A percentile compares a stretch with the other conserved stretches of the same genome.
Evolutionary conservation across 768 basidiomycete species (phyloP).

Genomic region (Naganishia antarctica): DNA sequence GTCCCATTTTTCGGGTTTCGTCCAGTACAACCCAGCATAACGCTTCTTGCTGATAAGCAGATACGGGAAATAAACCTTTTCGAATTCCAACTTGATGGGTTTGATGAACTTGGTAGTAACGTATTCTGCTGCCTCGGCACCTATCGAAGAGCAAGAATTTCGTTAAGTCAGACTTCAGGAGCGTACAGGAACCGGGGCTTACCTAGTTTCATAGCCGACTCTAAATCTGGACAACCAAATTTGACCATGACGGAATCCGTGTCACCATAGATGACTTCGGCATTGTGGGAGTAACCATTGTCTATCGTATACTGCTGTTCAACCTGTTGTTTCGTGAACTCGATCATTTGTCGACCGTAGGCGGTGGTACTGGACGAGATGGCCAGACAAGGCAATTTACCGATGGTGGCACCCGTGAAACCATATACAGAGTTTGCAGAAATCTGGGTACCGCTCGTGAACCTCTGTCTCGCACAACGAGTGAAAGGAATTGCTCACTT

Average conservation of each 20-base stretch:
- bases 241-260: slow-evolving; percentile 99
- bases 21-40: slow-evolving; percentile 98
- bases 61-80: slow-evolving; percentile 98
- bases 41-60: slow-evolving; percentile 97
- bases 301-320: slow-evolving; percentile 77
- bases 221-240: slow-evolving; percentile 84
- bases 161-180: neutral
- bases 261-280: slow-evolving; percentile 95
- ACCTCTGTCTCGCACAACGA: neutral
- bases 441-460: slow-evolving; percentile 58
- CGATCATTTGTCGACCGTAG: slow-evolving; percentile 98
- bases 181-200: slow-evolving; percentile 24
- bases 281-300: slow-evolving; percentile 80
- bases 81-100: slow-evolving; percentile 98
- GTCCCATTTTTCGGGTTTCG: slow-evolving; percentile 86
- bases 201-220: slow-evolving; percentile 86
- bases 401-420: slow-evolving; percentile 95
- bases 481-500: slow-evolving; percentile 55
- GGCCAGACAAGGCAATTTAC: slow-evolving; percentile 88
- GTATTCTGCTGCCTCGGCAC: slow-evolving; percentile 83
- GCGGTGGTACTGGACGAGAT: slow-evolving; percentile 94
- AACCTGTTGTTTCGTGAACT: slow-evolving; percentile 88
- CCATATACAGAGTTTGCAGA: slow-evolving; percentile 99
- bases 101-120: slow-evolving; percentile 87
- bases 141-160: slow-evolving; percentile 50